These are phyloP conservation scores for Wallacemonas rigidus DNA, from an alignment of 208 protist genomes.

Conservation along the genomic window DNA sequence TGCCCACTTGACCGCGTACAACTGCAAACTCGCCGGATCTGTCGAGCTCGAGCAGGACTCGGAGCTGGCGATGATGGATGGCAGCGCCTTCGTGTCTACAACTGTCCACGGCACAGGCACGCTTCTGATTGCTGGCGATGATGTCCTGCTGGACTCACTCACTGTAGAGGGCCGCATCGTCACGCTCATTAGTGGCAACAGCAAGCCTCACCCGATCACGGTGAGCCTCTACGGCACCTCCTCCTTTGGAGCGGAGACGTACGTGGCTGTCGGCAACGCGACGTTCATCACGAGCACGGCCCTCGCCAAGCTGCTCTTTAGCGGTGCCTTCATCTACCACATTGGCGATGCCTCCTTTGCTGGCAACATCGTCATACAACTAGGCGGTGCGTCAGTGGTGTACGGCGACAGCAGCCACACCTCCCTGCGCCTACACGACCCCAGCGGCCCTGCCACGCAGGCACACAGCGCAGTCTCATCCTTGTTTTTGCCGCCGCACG, in stretches of 20 bases:
- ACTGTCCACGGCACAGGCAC: slow-evolving; percentile 43
- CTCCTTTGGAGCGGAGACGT: slow-evolving; percentile 42
- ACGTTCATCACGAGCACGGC: slow-evolving; percentile 54
- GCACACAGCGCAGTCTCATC: slow-evolving; percentile 26
- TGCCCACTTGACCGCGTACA: slow-evolving; percentile 38
- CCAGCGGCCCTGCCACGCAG: slow-evolving; percentile 4
- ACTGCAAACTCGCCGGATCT: slow-evolving; percentile 38
- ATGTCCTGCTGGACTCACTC: slow-evolving; percentile 59
- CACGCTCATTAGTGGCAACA: slow-evolving; percentile 22
- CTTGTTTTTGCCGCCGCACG: slow-evolving; percentile 36
- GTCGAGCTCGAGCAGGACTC: slow-evolving; percentile 48
- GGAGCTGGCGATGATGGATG: slow-evolving; percentile 42
- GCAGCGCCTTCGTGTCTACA: slow-evolving; percentile 44
- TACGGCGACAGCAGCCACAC: slow-evolving; percentile 42
- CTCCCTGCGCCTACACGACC: slow-evolving; percentile 5
- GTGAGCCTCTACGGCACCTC: slow-evolving; percentile 56
- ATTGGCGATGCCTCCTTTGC: slow-evolving; percentile 41
- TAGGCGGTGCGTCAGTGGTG: slow-evolving; percentile 31
- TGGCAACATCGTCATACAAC: slow-evolving; percentile 56
- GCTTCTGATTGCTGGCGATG: slow-evolving; percentile 43
- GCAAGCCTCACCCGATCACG: slow-evolving; percentile 22
- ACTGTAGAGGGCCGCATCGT: slow-evolving; percentile 33
- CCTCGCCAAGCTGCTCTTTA: slow-evolving; percentile 49
- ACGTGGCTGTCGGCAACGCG: slow-evolving; percentile 37
- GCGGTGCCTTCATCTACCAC: slow-evolving; percentile 37